A percentile compares a stretch with the other conserved stretches of the same genome.
Conservation (phyloP, 2,329 filamentous ascomycete genomes). For the Colletotrichum coccodes region DNA sequence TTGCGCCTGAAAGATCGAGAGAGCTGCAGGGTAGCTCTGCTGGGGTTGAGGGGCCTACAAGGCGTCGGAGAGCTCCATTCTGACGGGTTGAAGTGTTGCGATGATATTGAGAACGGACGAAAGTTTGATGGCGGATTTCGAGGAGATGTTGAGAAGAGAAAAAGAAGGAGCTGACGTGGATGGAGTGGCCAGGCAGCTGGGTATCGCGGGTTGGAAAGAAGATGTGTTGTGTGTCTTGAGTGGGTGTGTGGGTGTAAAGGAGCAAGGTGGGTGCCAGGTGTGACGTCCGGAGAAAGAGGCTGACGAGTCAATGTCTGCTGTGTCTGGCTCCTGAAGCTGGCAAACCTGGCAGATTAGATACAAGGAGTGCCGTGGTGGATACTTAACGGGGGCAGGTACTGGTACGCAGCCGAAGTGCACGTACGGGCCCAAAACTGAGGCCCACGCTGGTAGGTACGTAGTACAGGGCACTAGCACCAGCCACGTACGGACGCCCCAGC, state of each 20-base stretch:
- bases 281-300: conserved; percentile 31
- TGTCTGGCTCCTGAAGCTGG: conserved; percentile 30
- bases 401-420: background rate
- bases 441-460: background rate
- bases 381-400: conserved; percentile 1
- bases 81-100: conserved; percentile 37
- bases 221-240: conserved; percentile 10
- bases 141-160: background rate
- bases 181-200: conserved; percentile 25
- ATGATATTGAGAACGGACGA: background rate
- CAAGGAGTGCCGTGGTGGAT: conserved; percentile 25
- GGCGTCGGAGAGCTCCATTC: conserved; percentile 91
- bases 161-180: conserved; percentile 22
- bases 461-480: conserved; percentile 8
- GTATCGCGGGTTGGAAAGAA: conserved; percentile 21
- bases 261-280: conserved; percentile 30
- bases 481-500: conserved; percentile 4
- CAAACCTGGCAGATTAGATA: conserved; percentile 31
- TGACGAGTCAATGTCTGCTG: conserved; percentile 29
- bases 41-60: conserved; percentile 71
- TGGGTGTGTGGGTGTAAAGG: conserved; percentile 9
- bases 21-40: conserved; percentile 3
- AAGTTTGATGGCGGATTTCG: background rate
- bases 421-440: background rate
- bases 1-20: background rate